A percentile compares a stretch with the other conserved stretches of the same genome.
These are phyloP conservation scores for Ganoderma lingzhi DNA, from an alignment of 1,284 basidiomycete genomes.

Conservation along the genomic window DNA sequence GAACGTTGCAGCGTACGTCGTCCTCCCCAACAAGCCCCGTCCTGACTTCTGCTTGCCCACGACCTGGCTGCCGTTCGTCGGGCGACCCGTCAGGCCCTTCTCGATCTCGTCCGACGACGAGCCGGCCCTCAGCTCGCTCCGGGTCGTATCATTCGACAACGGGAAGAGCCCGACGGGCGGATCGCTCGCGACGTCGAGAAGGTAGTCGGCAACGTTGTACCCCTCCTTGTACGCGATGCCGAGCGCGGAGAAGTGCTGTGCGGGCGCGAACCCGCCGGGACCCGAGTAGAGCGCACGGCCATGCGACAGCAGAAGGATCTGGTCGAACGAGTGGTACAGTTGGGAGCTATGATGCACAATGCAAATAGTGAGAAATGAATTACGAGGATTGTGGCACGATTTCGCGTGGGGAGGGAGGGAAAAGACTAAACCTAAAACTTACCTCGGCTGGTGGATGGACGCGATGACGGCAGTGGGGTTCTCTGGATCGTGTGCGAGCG, in stretches of 20 bases:
- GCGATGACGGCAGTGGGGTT: conserved; percentile 85
- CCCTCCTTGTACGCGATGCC: conserved; percentile 64
- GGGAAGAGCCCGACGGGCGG: conserved; percentile 56
- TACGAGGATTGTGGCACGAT: not conserved
- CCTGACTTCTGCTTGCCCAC: conserved; percentile 8
- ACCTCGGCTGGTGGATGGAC: conserved; percentile 89
- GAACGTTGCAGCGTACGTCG: conserved; percentile 74
- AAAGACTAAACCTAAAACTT: conserved; percentile 22
- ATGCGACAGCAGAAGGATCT: conserved; percentile 79
- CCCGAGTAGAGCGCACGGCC: conserved; percentile 87
- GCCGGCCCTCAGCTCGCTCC: conserved; percentile 14
- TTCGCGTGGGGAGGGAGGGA: not conserved
- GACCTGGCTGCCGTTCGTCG: not conserved
- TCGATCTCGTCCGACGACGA: conserved; percentile 27
- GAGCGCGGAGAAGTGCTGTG: conserved; percentile 64
- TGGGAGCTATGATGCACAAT: conserved; percentile 61
- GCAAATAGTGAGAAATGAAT: not conserved
- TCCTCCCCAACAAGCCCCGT: conserved; percentile 23
- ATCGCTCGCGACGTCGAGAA: conserved; percentile 85
- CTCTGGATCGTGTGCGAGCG: conserved; percentile 73
- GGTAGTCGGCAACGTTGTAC: conserved; percentile 91
- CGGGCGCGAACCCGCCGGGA: conserved; percentile 71
- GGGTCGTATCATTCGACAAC: conserved; percentile 14
- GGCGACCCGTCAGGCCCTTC: conserved; percentile 21
- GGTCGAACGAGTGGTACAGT: conserved; percentile 86